Percentiles rank a stretch among this genome's conserved stretches.
These are phyloP conservation scores for Magnusiomyces ingens DNA, from an alignment of 1,139 yeast species.

Conservation along the genomic window DNA sequence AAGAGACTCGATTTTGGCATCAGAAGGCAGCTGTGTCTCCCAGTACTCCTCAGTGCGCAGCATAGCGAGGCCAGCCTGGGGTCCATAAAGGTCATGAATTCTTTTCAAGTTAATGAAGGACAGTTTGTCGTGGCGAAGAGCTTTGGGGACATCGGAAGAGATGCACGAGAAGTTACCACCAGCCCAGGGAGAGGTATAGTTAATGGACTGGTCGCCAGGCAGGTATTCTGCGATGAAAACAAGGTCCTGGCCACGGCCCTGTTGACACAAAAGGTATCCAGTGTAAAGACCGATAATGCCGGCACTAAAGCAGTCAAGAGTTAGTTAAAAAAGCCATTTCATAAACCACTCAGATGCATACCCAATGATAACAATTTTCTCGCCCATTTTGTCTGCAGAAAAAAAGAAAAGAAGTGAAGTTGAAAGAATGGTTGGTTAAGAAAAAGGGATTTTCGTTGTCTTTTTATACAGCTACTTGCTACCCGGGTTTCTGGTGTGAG, in stretches of 20 bases:
- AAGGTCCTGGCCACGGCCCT: slow-evolving; percentile 42
- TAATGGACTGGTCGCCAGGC: slow-evolving; percentile 57
- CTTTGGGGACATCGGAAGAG: slow-evolving; percentile 46
- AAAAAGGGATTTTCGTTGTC: too few species aligned
- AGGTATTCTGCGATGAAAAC: slow-evolving; percentile 49
- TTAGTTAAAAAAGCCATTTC: too few species aligned
- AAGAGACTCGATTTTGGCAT: slow-evolving; percentile 41
- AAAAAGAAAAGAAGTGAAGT: too few species aligned
- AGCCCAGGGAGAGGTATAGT: slow-evolving; percentile 61
- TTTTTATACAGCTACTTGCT: too few species aligned
- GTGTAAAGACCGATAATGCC: slow-evolving; percentile 71
- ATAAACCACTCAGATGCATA: slow-evolving; percentile 10
- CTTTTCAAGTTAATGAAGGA: slow-evolving; percentile 44
- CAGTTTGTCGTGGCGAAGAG: slow-evolving; percentile 44
- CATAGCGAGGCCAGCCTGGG: slow-evolving; percentile 47
- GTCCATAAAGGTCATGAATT: slow-evolving; percentile 43
- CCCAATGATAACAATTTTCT: slow-evolving; percentile 25
- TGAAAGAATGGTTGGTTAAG: too few species aligned
- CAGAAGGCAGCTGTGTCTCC: slow-evolving; percentile 17
- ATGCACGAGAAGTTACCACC: slow-evolving; percentile 50
- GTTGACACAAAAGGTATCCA: slow-evolving; percentile 43
- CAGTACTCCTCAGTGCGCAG: slow-evolving; percentile 45
- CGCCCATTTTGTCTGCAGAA: slow-evolving; percentile 18
- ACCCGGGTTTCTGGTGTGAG: too few species aligned
- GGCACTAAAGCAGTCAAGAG: slow-evolving; percentile 34